These are phyloP conservation scores for Lachnellula occidentalis DNA, from an alignment of 2,329 filamentous ascomycete species.

Conservation along the genomic window DNA sequence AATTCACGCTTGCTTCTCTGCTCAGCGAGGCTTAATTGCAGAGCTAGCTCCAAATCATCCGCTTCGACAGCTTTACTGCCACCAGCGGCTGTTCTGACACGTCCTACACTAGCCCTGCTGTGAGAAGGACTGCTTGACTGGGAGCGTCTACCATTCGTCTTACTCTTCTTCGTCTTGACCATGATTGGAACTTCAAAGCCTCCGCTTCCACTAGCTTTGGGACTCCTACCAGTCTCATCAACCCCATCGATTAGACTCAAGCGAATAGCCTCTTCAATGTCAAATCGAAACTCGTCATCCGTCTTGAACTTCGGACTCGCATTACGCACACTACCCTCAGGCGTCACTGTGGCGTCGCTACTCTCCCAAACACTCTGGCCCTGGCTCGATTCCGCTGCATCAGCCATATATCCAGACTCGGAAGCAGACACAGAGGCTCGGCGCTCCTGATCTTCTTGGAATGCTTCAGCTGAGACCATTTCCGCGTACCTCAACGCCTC, in stretches of 20 bases:
- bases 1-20: constrained; percentile 35
- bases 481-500: constrained; percentile 60
- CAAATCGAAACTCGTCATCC: constrained; percentile 49
- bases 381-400: constrained; percentile 36
- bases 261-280: constrained; percentile 58
- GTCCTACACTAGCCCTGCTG: constrained; percentile 28
- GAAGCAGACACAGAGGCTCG: constrained; percentile 36
- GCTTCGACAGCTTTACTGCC: constrained; percentile 26
- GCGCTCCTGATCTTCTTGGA: constrained; percentile 50
- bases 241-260: constrained; percentile 54
- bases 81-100: constrained; percentile 7
- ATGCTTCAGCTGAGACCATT: constrained; percentile 60
- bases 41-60: constrained; percentile 54
- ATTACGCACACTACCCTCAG: constrained; percentile 46
- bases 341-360: constrained; percentile 44
- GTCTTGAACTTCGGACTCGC: constrained; percentile 25
- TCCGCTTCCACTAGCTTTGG: constrained; percentile 40
- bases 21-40: constrained; percentile 55
- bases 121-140: constrained; percentile 33
- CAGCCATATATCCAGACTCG: constrained; percentile 45
- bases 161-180: constrained; percentile 42
- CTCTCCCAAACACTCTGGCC: constrained; percentile 33
- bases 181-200: constrained; percentile 49
- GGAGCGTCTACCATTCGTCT: constrained; percentile 23
- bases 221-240: constrained; percentile 42